phyloP scores from a whole-genome alignment of 495 filamentous ascomycete genomes.

The Lineolata rhizophorae region DNA sequence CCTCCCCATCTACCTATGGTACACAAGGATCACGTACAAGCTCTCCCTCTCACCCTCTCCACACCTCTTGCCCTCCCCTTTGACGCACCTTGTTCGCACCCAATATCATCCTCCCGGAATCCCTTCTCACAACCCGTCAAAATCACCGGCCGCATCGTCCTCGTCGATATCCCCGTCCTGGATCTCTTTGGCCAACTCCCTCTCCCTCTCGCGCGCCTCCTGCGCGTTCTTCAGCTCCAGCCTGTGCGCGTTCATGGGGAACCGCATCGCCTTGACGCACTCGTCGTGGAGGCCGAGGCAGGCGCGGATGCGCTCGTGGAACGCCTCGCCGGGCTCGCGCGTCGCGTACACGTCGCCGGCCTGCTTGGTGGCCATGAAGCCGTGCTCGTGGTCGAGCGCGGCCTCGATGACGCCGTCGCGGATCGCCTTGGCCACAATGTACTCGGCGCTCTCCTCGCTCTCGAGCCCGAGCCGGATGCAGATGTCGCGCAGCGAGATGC shows the following conservation, averaged over 20 bases:
- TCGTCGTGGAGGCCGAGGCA: constrained; percentile 86
- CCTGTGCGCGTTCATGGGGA: constrained; percentile 98
- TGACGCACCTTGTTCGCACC: too few relatives aligned
- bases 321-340: constrained; percentile 82
- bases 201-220: constrained; percentile 84
- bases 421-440: constrained; percentile 97
- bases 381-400: constrained; percentile 75
- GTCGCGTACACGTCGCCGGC: constrained; percentile 89
- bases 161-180: constrained; percentile 95
- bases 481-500: constrained; percentile 93
- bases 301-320: constrained; percentile 86
- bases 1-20: too few relatives aligned
- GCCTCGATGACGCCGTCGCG: constrained; percentile 96
- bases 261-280: constrained; percentile 97
- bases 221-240: constrained; percentile 93
- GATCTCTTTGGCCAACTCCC: constrained; percentile 96
- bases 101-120: too few relatives aligned
- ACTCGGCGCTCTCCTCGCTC: constrained; percentile 89
- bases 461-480: constrained; percentile 85
- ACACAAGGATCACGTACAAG: too few relatives aligned
- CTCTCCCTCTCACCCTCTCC: too few relatives aligned
- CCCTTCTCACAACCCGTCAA: constrained; percentile 94
- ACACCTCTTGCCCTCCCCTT: too few relatives aligned
- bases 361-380: constrained; percentile 97
- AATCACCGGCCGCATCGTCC: constrained; percentile 90